A percentile compares a stretch with the other conserved stretches of the same genome.
These are phyloP conservation scores for Pestalotiopsis sp. DNA, from an alignment of 2,329 filamentous ascomycete species.

Conservation along the genomic window DNA sequence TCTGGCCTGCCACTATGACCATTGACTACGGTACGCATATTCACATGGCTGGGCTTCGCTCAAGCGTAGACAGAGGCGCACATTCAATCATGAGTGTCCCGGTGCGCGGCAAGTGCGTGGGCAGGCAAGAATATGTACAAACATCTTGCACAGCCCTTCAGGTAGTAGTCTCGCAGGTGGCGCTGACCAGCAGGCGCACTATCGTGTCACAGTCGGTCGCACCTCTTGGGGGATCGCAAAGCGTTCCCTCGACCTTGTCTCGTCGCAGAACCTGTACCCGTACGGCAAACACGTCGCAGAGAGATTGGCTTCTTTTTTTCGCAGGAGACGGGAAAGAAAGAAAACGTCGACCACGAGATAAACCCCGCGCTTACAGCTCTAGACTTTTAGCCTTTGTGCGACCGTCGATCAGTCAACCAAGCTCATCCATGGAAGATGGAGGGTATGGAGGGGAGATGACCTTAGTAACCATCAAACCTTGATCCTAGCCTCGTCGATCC, in stretches of 20 bases:
- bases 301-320: background rate
- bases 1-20: background rate
- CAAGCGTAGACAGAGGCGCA: background rate
- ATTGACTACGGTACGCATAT: no score
- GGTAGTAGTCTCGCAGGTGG: background rate
- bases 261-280: background rate
- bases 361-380: conserved; percentile 9
- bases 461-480: background rate
- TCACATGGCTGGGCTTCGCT: background rate
- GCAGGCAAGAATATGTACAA: background rate
- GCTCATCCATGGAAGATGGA: background rate
- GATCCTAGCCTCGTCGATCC: conserved; percentile 4
- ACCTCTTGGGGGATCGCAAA: background rate
- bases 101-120: background rate
- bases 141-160: background rate
- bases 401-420: conserved; percentile 7
- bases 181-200: background rate
- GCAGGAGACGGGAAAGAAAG: background rate
- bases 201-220: background rate
- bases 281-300: background rate
- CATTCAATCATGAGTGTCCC: background rate
- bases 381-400: background rate
- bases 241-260: background rate
- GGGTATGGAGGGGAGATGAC: background rate
- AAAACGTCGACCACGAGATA: background rate